These are phyloP conservation scores for Solanum tarijense DNA, from an alignment of 257 asterid species.

Conservation along the genomic window DNA sequence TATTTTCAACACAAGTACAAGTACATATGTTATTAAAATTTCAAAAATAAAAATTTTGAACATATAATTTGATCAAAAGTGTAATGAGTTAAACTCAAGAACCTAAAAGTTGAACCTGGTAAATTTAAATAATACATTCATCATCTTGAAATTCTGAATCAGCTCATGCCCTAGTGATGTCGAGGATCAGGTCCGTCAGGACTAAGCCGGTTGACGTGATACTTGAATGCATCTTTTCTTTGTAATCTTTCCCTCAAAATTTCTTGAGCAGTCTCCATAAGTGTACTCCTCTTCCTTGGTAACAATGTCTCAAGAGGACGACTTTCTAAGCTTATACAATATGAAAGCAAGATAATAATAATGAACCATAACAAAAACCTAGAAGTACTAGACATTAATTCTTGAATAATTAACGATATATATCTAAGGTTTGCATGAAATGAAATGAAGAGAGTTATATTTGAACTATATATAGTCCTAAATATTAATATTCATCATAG, in stretches of 20 bases:
- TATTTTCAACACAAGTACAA: neutral
- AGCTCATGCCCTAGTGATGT: neutral
- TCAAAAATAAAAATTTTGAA: neutral
- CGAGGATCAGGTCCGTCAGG: conserved; percentile 2
- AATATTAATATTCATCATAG: too few relatives aligned
- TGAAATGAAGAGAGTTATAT: neutral
- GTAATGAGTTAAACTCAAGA: neutral
- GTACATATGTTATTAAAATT: neutral
- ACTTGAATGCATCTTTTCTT: neutral
- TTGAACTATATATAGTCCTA: neutral
- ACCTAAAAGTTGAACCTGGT: neutral
- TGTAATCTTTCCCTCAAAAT: neutral
- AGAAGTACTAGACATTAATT: neutral
- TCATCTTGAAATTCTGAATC: neutral
- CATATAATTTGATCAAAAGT: neutral
- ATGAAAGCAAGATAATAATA: neutral
- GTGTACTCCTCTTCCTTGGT: neutral
- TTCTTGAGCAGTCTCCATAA: neutral
- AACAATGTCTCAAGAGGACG: neutral
- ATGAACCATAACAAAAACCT: conserved; percentile 1
- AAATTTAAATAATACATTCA: neutral
- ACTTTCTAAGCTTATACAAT: neutral
- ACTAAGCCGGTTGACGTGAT: neutral
- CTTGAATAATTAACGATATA: neutral
- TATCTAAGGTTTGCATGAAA: neutral